These are phyloP conservation scores for Crithidia mellificae DNA, from an alignment of 208 protist genomes.

Conservation along the genomic window DNA sequence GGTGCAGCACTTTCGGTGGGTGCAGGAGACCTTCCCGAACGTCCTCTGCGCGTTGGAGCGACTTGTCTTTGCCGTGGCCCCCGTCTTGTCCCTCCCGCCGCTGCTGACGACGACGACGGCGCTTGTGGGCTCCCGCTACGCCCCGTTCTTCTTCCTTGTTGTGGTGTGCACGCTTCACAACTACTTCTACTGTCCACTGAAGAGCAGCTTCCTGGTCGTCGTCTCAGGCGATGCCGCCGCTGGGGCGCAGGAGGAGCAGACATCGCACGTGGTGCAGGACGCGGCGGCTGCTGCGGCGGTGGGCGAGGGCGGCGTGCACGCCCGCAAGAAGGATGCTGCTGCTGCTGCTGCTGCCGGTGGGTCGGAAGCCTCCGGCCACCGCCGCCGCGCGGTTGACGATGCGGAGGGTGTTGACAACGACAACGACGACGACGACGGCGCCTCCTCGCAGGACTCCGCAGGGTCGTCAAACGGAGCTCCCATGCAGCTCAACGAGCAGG, in stretches of 20 bases:
- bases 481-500: constrained; percentile 60
- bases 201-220: constrained; percentile 73
- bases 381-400: background rate
- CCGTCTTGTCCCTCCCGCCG: constrained; percentile 69
- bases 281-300: background rate
- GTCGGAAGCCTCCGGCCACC: no score
- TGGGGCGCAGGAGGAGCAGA: background rate
- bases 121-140: constrained; percentile 66
- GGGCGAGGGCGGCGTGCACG: constrained; percentile 4
- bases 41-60: constrained; percentile 74
- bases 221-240: constrained; percentile 11
- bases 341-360: no score
- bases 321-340: constrained; percentile 5
- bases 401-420: background rate
- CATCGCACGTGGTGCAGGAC: constrained; percentile 16
- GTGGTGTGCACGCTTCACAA: constrained; percentile 64
- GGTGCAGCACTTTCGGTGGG: constrained; percentile 82
- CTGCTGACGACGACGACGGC: constrained; percentile 66
- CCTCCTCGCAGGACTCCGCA: constrained; percentile 14
- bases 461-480: constrained; percentile 19
- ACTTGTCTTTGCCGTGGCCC: constrained; percentile 56
- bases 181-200: constrained; percentile 72
- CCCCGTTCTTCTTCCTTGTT: constrained; percentile 62
- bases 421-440: constrained; percentile 19
- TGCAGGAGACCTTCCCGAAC: constrained; percentile 75